Conservation (phyloP, 176 grass and related monocot genomes). For the Aegilops longissima region DNA sequence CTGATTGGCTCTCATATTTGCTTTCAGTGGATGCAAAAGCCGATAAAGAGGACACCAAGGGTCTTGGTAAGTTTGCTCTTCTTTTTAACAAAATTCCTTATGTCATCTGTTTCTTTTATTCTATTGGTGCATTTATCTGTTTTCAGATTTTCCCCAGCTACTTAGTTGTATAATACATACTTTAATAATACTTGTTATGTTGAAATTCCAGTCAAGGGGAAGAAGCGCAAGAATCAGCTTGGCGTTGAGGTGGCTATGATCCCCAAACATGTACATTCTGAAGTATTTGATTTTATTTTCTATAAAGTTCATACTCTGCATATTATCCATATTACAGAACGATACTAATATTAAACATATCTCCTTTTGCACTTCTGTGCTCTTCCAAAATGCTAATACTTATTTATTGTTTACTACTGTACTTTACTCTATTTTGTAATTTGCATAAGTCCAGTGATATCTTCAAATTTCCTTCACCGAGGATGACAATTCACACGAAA, state of each 20-base stretch:
- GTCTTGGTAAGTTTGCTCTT: constrained; percentile 33
- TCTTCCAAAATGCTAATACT: constrained; percentile 8
- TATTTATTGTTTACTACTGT: background rate
- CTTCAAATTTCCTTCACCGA: background rate
- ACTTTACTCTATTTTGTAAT: constrained; percentile 6
- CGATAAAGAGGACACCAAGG: constrained; percentile 70
- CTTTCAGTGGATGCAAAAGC: constrained; percentile 53
- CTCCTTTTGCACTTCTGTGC: background rate
- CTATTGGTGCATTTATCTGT: constrained; percentile 10
- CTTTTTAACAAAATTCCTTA: constrained; percentile 5
- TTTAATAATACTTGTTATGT: constrained; percentile 36
- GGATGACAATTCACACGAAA: background rate
- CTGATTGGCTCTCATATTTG: constrained; percentile 21
- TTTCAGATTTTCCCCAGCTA: background rate
- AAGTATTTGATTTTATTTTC: constrained; percentile 11
- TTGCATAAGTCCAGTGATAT: background rate
- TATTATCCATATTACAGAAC: constrained; percentile 5
- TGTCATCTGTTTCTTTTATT: background rate
- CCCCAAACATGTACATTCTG: background rate
- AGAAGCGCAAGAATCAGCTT: constrained; percentile 84
- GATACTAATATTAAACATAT: constrained; percentile 13
- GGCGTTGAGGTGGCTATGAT: constrained; percentile 56
- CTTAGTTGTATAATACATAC: background rate
- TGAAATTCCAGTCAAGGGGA: constrained; percentile 60
- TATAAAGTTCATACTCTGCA: background rate